Evolutionary conservation across 1,284 basidiomycete genomes (phyloP), one percentile per base, ranked within the genome.

Genomic region (Trichosporon inkin): DNA sequence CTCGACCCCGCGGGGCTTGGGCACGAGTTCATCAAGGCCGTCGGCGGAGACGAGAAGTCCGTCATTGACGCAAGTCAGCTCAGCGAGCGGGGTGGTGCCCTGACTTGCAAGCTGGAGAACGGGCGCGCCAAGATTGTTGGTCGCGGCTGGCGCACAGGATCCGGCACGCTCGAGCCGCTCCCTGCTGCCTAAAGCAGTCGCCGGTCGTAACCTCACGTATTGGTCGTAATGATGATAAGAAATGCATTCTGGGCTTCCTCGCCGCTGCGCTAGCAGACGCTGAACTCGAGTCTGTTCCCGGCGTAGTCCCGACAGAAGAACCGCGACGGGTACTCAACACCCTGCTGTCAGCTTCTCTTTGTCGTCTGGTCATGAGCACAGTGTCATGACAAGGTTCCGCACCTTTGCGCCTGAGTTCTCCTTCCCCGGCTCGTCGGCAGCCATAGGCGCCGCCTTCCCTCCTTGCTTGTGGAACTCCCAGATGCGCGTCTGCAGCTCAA

Each of bases 231-330:
- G 16, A 17, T 28, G 5, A 7, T 1, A 17, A 6, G n/a, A n/a
- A 7, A 49, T 49, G 44, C 44, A 49, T 49, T n/a, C 44, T n/a
- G 22, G 22, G 44, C n/a, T 7, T 16, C 24, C 7, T 49, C 8
- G 36, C 16, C 36, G 36, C 36, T 38, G 16, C 16, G 22, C 24
- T 49, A 49, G 44, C 44, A 49, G 2, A 64, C 62, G 16, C 54
- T 52, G 37, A 78, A 78, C 62, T 77, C 76, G 10, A 78, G 63
- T 47, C 74, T 65, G 63, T 78, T 78, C 8, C 71, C 72, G 1
- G 75, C 73, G 41, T 70, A 78, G 60, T 78, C 76, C 17, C 69
- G 65, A 3, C 67, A 71, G 55, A 78, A 78, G 70, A 78, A 78
- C 37, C 76, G 58, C 10, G 70, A 68, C 3, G 72, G 73, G 52